Evolutionary conservation across 306 rosid species (phyloP).

Genomic region (Parietaria judaica): DNA sequence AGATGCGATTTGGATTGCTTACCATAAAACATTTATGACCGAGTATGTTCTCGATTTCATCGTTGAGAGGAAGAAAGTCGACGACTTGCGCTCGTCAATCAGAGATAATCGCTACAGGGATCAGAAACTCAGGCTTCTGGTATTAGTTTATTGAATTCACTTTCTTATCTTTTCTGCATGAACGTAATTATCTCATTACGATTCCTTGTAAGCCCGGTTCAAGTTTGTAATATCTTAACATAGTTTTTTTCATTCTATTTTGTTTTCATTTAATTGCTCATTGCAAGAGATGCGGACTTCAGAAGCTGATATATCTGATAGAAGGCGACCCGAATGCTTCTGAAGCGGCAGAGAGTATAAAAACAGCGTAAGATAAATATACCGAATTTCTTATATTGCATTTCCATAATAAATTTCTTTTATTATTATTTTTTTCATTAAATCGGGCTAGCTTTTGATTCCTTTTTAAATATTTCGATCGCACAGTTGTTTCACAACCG

Average conservation of each 20-base stretch:
- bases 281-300: conserved; percentile 83
- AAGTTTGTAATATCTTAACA: neutral
- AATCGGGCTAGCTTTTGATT: too few species aligned
- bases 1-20: conserved; percentile 96
- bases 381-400: neutral
- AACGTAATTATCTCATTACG: too few species aligned
- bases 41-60: conserved; percentile 95
- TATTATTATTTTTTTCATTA: too few species aligned
- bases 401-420: too few species aligned
- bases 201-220: too few species aligned
- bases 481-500: conserved; percentile 89
- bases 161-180: neutral
- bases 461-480: neutral
- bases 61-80: conserved; percentile 82
- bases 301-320: conserved; percentile 86
- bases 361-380: conserved; percentile 72
- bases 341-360: conserved; percentile 90
- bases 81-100: conserved; percentile 82
- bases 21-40: conserved; percentile 50
- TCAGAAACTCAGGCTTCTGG: conserved; percentile 85
- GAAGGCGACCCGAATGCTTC: conserved; percentile 95
- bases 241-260: conserved; percentile 5
- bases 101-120: conserved; percentile 92
- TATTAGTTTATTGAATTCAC: conserved; percentile 28
- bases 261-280: conserved; percentile 21